phyloP scores from a whole-genome alignment of 768 basidiomycete species.

The Harrya chromipes region DNA sequence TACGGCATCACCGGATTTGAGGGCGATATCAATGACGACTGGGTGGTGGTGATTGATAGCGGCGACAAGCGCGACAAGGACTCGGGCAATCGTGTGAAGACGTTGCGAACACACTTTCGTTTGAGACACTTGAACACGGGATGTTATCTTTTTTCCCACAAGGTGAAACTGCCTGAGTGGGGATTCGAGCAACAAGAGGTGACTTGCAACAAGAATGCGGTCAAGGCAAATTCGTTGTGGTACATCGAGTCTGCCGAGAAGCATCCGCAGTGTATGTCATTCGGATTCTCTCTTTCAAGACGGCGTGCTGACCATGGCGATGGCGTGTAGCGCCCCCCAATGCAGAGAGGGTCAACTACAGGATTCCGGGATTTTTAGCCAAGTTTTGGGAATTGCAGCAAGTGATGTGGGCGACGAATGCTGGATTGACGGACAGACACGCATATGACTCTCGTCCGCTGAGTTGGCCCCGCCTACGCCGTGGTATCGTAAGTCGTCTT shows the following conservation, averaged over 20 bases:
- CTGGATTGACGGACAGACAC: conserved; percentile 92
- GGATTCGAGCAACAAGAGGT: conserved; percentile 98
- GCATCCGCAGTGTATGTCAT: conserved; percentile 65
- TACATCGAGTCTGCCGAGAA: conserved; percentile 76
- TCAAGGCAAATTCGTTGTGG: conserved; percentile 87
- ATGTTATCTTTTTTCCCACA: conserved; percentile 97
- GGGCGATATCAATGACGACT: conserved; percentile 94
- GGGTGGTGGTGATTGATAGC: conserved; percentile 81
- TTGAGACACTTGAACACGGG: conserved; percentile 83
- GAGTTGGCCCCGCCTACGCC: conserved; percentile 84
- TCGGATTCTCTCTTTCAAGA: not conserved
- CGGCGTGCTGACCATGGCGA: not conserved
- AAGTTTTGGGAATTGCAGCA: conserved; percentile 91
- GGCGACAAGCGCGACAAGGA: conserved; percentile 62
- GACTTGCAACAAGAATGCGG: conserved; percentile 98
- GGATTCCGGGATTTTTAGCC: conserved; percentile 79
- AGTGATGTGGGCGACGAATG: conserved; percentile 98
- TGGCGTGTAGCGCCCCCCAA: conserved; percentile 55
- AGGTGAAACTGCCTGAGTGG: conserved; percentile 97
- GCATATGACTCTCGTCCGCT: conserved; percentile 92
- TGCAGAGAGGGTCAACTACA: conserved; percentile 86
- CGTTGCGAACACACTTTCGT: conserved; percentile 79
- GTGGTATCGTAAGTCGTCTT: conserved; percentile 78
- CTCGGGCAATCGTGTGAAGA: conserved; percentile 68
- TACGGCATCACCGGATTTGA: conserved; percentile 85